Evolutionary conservation across 441 rosid genomes (phyloP).

Genomic region (Adansonia rubrostipa): DNA sequence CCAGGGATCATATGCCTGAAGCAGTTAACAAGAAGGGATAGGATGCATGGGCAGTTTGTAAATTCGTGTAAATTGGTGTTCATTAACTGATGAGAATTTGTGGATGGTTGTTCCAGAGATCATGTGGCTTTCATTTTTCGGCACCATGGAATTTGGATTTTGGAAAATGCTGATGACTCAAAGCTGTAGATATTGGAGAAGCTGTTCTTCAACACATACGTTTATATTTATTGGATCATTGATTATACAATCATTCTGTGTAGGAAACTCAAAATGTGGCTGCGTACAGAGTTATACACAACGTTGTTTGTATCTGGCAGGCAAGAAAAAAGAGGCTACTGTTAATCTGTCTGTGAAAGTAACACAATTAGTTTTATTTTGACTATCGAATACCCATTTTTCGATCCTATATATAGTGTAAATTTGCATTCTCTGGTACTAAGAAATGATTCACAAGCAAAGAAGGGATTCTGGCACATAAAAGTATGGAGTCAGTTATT

Average conservation of each 20-base stretch:
- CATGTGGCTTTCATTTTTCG: background rate
- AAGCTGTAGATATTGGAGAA: constrained; percentile 34
- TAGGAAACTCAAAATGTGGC: background rate
- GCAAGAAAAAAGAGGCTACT: constrained; percentile 6
- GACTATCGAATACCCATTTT: background rate
- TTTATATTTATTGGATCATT: constrained; percentile 20
- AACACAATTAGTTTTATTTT: background rate
- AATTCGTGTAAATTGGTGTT: constrained; percentile 37
- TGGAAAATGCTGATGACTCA: background rate
- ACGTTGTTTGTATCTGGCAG: constrained; percentile 12
- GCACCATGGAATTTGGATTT: constrained; percentile 1
- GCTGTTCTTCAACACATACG: constrained; percentile 15
- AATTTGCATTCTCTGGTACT: background rate
- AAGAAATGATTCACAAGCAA: too few species aligned
- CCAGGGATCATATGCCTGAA: constrained; percentile 38
- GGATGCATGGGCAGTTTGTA: constrained; percentile 27
- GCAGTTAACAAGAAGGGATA: constrained; percentile 31
- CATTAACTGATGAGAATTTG: constrained; percentile 29
- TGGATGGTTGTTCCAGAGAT: background rate
- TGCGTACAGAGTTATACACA: background rate
- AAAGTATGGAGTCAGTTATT: too few species aligned
- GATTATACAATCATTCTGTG: constrained; percentile 18
- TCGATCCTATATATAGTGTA: background rate
- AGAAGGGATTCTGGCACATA: too few species aligned
- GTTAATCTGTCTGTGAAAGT: constrained; percentile 7